phyloP scores from a whole-genome alignment of 2,329 filamentous ascomycete genomes.

The Fusarium redolens region DNA sequence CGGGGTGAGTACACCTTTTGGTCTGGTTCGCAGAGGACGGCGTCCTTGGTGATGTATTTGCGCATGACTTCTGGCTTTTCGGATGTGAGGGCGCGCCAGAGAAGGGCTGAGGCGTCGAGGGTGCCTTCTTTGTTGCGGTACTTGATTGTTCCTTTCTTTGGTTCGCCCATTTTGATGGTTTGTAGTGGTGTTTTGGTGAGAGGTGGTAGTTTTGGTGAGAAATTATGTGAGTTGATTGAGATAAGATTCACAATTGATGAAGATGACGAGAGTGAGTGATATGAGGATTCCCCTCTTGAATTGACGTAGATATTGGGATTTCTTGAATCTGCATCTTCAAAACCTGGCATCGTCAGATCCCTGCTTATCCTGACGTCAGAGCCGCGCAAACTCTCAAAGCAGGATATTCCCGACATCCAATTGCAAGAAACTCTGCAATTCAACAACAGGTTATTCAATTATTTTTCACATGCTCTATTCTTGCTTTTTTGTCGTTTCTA shows the following conservation, averaged over 20 bases:
- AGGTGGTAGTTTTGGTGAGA: not conserved
- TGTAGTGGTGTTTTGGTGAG: not conserved
- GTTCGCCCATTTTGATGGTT: slow-evolving; percentile 32
- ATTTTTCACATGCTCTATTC: not conserved
- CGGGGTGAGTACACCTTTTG: slow-evolving; percentile 46
- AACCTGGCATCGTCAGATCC: slow-evolving; percentile 43
- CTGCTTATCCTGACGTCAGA: slow-evolving; percentile 44
- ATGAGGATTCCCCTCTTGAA: not conserved
- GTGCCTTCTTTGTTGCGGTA: slow-evolving; percentile 52
- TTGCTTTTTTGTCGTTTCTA: not conserved
- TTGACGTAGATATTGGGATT: slow-evolving; percentile 34
- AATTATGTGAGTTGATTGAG: not conserved
- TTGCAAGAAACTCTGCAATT: not conserved
- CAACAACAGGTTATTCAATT: slow-evolving; percentile 8
- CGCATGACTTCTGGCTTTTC: slow-evolving; percentile 48
- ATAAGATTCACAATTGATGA: not conserved
- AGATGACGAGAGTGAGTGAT: not conserved
- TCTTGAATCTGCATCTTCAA: slow-evolving; percentile 24
- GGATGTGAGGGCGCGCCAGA: slow-evolving; percentile 51
- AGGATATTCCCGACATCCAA: slow-evolving; percentile 17
- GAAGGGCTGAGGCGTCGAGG: slow-evolving; percentile 50
- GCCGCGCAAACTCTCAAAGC: slow-evolving; percentile 33
- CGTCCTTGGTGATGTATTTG: slow-evolving; percentile 52
- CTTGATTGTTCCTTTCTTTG: slow-evolving; percentile 46
- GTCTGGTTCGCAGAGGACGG: slow-evolving; percentile 49